Base-by-base conservation (phyloP, 1,284 basidiomycete species). In the Tilletia caries region DNA sequence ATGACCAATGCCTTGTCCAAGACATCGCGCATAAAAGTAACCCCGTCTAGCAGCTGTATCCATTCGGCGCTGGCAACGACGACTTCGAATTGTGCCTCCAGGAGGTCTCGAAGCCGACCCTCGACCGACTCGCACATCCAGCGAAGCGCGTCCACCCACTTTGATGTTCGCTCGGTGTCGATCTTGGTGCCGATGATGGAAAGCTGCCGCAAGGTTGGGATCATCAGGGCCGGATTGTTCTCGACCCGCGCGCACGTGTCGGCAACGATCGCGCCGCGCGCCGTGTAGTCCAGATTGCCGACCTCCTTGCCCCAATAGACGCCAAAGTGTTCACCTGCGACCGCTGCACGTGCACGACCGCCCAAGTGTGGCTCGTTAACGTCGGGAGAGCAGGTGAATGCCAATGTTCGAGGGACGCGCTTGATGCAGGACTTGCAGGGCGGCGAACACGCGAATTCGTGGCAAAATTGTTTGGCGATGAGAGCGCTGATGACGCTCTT, bases 401-500 rank as follows among this genome's bases (percentile, higher is more conserved):
- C 70, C 25, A 81, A 70, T 5, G 73, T 73, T 18, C 79, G 72
- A 1, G 79, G 79, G 2, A 81, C 76, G 4, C 79, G 72, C 67
- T 76, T 77, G 66, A 73, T 32, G 54, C 79, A 81, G 50, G 73
- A 77, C 54, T 76, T 71, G 70, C 79, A 81, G 12, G 79, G 78
- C 18, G 77, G 75, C 10, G 76, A 74, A 68, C 79, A 81, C 0
- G 41, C 54, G 64, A 81, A 81, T 5, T 70, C 73, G 64, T 81
- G 79, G 52, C 79, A 81, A 66, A 81, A 81, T 29, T 79, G 78
- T 43, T 74, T 72, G 48, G 73, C 73, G 68, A 79, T 79, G 20
- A 79, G 70, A 0, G 73, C 70, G 1, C 37, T 66, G 2, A 79
- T 72, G 29, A 81, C 71, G 15, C 69, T 58, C 48, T 75, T 73